Conservation (phyloP, 495 filamentous ascomycete species). For the Aspergillus biplanus region DNA sequence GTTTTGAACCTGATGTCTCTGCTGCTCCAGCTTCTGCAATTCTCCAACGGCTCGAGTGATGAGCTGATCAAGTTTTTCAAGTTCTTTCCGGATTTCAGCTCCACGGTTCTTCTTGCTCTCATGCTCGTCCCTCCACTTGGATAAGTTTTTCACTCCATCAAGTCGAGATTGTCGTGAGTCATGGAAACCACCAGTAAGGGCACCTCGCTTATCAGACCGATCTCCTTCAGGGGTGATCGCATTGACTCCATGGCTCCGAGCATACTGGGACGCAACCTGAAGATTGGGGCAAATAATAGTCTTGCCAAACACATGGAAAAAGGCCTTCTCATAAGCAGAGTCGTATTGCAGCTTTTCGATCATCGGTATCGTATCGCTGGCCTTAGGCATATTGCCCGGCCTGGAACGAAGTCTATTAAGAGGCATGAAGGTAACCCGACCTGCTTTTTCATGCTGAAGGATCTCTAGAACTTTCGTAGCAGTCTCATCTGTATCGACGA, state of each 20-base stretch:
- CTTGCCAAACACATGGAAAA: slow-evolving; percentile 92
- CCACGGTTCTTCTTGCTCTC: slow-evolving; percentile 65
- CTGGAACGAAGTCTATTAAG: slow-evolving; percentile 75
- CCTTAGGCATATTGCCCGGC: slow-evolving; percentile 74
- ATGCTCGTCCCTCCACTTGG: slow-evolving; percentile 72
- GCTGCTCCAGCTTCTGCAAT: slow-evolving; percentile 80
- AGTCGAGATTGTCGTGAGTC: slow-evolving; percentile 82
- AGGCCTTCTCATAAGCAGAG: slow-evolving; percentile 75
- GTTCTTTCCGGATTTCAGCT: slow-evolving; percentile 61
- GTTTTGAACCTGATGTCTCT: slow-evolving; percentile 74
- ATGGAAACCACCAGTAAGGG: slow-evolving; percentile 89
- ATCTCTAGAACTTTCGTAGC: slow-evolving; percentile 79
- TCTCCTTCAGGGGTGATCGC: slow-evolving; percentile 95
- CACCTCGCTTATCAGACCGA: slow-evolving; percentile 89
- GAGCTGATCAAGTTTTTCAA: slow-evolving; percentile 81
- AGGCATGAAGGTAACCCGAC: slow-evolving; percentile 95
- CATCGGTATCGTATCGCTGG: slow-evolving; percentile 84
- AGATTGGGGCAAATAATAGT: slow-evolving; percentile 93
- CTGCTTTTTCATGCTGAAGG: slow-evolving; percentile 75
- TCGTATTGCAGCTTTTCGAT: slow-evolving; percentile 86
- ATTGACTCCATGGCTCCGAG: slow-evolving; percentile 84
- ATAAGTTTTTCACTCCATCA: slow-evolving; percentile 77
- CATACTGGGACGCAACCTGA: slow-evolving; percentile 82
- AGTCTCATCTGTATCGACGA: slow-evolving; percentile 91
- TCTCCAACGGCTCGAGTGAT: slow-evolving; percentile 81